phyloP scores from a whole-genome alignment of 164 flowering plant species.

The Pachysandra terminalis region DNA sequence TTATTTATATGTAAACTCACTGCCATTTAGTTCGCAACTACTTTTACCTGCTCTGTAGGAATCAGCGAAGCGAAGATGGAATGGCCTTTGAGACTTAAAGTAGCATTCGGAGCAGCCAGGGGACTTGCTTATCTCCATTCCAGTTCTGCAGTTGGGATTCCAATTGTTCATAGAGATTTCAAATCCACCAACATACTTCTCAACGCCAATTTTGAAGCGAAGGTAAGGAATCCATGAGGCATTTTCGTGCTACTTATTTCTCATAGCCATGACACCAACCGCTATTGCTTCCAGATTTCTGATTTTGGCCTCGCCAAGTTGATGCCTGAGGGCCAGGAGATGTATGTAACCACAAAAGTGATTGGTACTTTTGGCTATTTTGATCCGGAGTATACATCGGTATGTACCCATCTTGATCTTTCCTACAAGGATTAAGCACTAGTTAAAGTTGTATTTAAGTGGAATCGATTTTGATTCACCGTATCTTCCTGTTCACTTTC shows the following conservation, averaged over 20 bases:
- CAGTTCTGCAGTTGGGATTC: slow-evolving; percentile 75
- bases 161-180: slow-evolving; percentile 92
- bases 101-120: slow-evolving; percentile 88
- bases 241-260: background rate
- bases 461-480: background rate
- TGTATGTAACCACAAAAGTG: slow-evolving; percentile 68
- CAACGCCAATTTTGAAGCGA: slow-evolving; percentile 67
- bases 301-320: slow-evolving; percentile 96
- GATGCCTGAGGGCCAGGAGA: slow-evolving; percentile 92
- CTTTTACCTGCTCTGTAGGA: slow-evolving; percentile 32
- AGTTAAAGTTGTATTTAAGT: background rate
- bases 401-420: slow-evolving; percentile 26
- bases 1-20: slow-evolving; percentile 4
- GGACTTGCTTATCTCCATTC: slow-evolving; percentile 97
- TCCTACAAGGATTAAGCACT: background rate
- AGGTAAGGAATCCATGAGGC: slow-evolving; percentile 38
- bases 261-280: slow-evolving; percentile 20
- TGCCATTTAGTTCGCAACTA: background rate
- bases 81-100: slow-evolving; percentile 80
- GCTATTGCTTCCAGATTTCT: slow-evolving; percentile 54
- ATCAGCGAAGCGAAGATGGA: slow-evolving; percentile 70
- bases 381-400: slow-evolving; percentile 97
- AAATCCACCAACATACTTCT: slow-evolving; percentile 93
- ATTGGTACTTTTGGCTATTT: slow-evolving; percentile 95
- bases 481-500: background rate